Evolutionary conservation across 2,329 filamentous ascomycete genomes (phyloP).

Genomic region (Aspergillus ochraceoroseus): DNA sequence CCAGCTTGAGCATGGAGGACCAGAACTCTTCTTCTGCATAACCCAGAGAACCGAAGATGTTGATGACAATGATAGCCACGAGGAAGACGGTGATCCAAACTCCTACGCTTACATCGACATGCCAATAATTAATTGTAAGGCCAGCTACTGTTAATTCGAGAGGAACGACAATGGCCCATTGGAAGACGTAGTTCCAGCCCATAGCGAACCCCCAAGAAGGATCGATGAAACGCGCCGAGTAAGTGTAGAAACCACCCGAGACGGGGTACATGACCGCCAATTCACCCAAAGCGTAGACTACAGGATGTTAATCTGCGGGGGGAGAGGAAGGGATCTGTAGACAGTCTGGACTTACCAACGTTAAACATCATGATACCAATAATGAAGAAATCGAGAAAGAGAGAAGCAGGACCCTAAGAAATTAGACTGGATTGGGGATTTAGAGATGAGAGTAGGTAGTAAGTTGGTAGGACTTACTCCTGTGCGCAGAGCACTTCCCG

Average conservation of each 20-base stretch:
- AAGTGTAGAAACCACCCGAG: slow-evolving; percentile 56
- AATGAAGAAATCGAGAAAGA: slow-evolving; percentile 47
- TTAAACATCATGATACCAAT: slow-evolving; percentile 55
- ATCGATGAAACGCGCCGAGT: slow-evolving; percentile 57
- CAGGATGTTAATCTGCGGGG: background rate
- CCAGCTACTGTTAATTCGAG: slow-evolving; percentile 63
- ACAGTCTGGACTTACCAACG: slow-evolving; percentile 11
- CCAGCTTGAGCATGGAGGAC: slow-evolving; percentile 24
- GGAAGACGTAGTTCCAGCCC: slow-evolving; percentile 63
- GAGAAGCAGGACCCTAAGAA: slow-evolving; percentile 10
- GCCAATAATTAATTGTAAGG: slow-evolving; percentile 53
- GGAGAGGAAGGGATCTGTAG: background rate
- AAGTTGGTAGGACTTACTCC: slow-evolving; percentile 7
- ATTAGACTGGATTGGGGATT: background rate
- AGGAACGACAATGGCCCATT: slow-evolving; percentile 78
- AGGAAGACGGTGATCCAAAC: slow-evolving; percentile 57
- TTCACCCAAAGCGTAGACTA: slow-evolving; percentile 57
- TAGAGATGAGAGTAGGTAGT: background rate
- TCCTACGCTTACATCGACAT: slow-evolving; percentile 46
- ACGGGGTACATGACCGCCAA: slow-evolving; percentile 59
- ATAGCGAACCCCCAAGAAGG: slow-evolving; percentile 52
- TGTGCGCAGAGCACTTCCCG: slow-evolving; percentile 18
- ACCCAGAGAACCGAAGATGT: slow-evolving; percentile 54
- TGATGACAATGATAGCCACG: slow-evolving; percentile 48
- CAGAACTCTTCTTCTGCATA: slow-evolving; percentile 31